Conservation (phyloP, 208 protist species). For the Crithidia thermophila region DNA sequence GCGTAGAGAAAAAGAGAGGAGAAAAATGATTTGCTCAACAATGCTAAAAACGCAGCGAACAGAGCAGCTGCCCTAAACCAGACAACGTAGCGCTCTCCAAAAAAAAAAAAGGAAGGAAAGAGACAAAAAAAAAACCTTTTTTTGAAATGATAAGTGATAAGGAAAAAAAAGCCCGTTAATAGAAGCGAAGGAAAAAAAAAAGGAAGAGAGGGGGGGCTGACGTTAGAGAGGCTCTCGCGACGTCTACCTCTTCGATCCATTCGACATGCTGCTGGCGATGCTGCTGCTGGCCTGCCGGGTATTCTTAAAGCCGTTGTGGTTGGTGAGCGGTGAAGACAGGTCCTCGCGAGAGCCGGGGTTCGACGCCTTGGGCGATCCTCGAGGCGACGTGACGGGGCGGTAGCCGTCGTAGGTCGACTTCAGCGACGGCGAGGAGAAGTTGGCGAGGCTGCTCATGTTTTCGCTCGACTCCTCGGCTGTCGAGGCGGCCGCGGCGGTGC, state of each 20-base stretch:
- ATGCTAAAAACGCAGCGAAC: too few species aligned
- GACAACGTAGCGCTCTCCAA: too few species aligned
- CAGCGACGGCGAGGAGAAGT: constrained; percentile 12
- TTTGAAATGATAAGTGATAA: constrained; percentile 2
- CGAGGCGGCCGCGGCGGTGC: constrained; percentile 26
- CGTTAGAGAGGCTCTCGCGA: not conserved
- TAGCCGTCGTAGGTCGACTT: constrained; percentile 5
- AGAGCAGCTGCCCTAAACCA: too few species aligned
- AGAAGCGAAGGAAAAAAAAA: not conserved
- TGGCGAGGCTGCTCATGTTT: constrained; percentile 24
- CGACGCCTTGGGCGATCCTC: constrained; percentile 3
- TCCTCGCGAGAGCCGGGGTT: constrained; percentile 17
- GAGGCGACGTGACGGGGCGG: not conserved
- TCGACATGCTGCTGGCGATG: constrained; percentile 18
- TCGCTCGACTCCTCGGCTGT: constrained; percentile 24
- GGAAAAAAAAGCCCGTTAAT: not conserved
- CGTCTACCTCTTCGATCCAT: not conserved
- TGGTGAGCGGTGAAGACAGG: constrained; percentile 6
- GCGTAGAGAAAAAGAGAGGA: too few species aligned
- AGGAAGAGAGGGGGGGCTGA: not conserved
- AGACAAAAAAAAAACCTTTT: constrained; percentile 3
- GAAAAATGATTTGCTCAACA: too few species aligned
- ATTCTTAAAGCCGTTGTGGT: too few species aligned
- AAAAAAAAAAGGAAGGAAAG: not conserved
- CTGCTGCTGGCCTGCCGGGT: too few species aligned